Evolutionary conservation across 495 filamentous ascomycete genomes (phyloP), one percentile per base, ranked within the genome.

Genomic region (Penicillium steckii): DNA sequence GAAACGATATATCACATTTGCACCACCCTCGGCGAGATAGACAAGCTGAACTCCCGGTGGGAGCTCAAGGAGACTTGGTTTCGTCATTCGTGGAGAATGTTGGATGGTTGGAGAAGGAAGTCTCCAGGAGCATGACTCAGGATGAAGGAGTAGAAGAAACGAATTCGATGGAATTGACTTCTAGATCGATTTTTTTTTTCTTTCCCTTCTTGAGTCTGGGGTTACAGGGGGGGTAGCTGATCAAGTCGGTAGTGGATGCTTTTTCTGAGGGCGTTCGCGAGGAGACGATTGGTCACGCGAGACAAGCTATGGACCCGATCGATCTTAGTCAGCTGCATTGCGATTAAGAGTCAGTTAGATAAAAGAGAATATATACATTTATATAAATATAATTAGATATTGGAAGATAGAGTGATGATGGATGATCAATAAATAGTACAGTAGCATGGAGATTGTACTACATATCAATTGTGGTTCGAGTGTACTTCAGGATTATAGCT

Each of bases 1-100:
- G 47, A 86, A 77, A 30, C 80, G 76, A 57, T 86, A 91, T 61
- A 90, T 83, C 41, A 83, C 70, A 62, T 91, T 90, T 25, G 87
- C 85, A 37, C 85, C 85, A 12, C 87, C 87, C 64, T 91, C 87
- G 8, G 80, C 79, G 8, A 83, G 71, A 53, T 82, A 85, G 17
- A 71, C 49, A 22, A 83, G 70, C 43, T 69, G 67, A 61, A 69
- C 63, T 53, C 69, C 71, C 49, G 30, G 30, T 7, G 72, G 73
- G 60, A 77, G 71, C 56, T 77, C 72, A 2, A 71, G 57, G 9
- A 63, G 44, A 57, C 44, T 65, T 27, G 66, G 63, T 45, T 72
- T 70, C 18, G 68, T 72, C 73, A 76, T 76, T 62, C 61, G 60
- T 61, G 41, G 50, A 30, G 47, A 56, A 50, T 43, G 44, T 8